A percentile compares a stretch with the other conserved stretches of the same genome.
phyloP scores from a whole-genome alignment of 2,329 filamentous ascomycete species.

The Hymenoscyphus linearis region DNA sequence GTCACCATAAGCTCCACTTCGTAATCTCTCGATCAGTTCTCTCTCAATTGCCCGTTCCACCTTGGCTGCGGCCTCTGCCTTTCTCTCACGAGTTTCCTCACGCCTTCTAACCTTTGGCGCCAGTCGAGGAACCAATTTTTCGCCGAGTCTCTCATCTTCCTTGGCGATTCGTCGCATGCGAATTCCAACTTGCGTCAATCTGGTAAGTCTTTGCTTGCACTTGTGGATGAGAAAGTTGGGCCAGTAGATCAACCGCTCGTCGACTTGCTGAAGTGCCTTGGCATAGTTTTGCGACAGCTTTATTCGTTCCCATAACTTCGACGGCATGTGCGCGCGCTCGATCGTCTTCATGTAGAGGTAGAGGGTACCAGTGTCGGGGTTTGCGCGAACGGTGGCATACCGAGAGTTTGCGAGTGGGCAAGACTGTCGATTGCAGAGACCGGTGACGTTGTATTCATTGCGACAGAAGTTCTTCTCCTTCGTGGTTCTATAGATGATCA shows the following conservation, averaged over 20 bases:
- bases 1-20: conserved; percentile 91
- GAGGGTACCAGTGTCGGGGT: conserved; percentile 72
- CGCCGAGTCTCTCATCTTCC: conserved; percentile 84
- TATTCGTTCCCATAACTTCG: conserved; percentile 91
- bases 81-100: conserved; percentile 70
- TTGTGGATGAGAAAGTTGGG: conserved; percentile 91
- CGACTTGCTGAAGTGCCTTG: conserved; percentile 81
- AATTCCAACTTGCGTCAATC: conserved; percentile 87
- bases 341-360: conserved; percentile 98
- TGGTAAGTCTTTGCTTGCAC: conserved; percentile 91
- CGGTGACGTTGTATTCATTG: conserved; percentile 85
- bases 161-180: conserved; percentile 72
- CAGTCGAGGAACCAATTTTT: conserved; percentile 80
- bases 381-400: conserved; percentile 85
- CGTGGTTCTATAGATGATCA: conserved; percentile 55
- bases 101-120: conserved; percentile 82
- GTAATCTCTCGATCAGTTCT: conserved; percentile 84
- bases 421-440: conserved; percentile 79
- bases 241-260: conserved; percentile 84
- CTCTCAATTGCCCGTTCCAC: conserved; percentile 93
- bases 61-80: conserved; percentile 80
- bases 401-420: conserved; percentile 87
- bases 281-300: conserved; percentile 86
- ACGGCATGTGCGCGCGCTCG: conserved; percentile 81
- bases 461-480: conserved; percentile 92